These are phyloP conservation scores for Saturnispora halmiae DNA, from an alignment of 805 yeast species.

Conservation along the genomic window DNA sequence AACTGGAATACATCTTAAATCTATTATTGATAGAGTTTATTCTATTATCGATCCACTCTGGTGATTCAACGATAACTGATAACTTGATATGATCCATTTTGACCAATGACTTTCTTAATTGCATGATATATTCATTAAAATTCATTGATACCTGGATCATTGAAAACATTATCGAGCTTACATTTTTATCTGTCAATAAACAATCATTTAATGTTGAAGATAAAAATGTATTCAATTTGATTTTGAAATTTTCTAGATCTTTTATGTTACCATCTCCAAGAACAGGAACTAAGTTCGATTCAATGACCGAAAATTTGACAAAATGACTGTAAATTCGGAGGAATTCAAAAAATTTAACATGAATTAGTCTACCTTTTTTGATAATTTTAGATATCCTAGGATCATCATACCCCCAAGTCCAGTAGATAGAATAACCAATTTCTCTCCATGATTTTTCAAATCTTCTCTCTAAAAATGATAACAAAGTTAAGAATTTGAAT, in stretches of 20 bases:
- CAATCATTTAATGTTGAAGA: conserved; percentile 59
- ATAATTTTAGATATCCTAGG: conserved; percentile 44
- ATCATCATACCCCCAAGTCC: conserved; percentile 47
- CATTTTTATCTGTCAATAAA: conserved; percentile 47
- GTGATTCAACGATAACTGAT: not conserved
- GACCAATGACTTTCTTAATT: conserved; percentile 7
- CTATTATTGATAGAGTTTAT: conserved; percentile 1
- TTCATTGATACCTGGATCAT: conserved; percentile 1
- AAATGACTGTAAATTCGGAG: conserved; percentile 47
- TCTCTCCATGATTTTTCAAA: conserved; percentile 67
- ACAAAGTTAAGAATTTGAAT: conserved; percentile 57
- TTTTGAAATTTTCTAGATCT: conserved; percentile 35
- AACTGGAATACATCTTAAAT: not conserved
- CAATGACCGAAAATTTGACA: conserved; percentile 30
- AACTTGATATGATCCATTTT: conserved; percentile 7
- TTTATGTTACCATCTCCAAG: conserved; percentile 12
- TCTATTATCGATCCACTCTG: conserved; percentile 6
- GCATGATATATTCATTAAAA: conserved; percentile 4
- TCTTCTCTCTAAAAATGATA: conserved; percentile 53
- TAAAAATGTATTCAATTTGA: conserved; percentile 45
- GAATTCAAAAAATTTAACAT: conserved; percentile 48
- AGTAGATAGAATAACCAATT: conserved; percentile 51
- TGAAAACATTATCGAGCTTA: conserved; percentile 1
- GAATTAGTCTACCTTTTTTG: conserved; percentile 44
- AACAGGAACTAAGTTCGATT: conserved; percentile 9